phyloP scores from a whole-genome alignment of 129 eudicot genomes.

The Daucus carota region DNA sequence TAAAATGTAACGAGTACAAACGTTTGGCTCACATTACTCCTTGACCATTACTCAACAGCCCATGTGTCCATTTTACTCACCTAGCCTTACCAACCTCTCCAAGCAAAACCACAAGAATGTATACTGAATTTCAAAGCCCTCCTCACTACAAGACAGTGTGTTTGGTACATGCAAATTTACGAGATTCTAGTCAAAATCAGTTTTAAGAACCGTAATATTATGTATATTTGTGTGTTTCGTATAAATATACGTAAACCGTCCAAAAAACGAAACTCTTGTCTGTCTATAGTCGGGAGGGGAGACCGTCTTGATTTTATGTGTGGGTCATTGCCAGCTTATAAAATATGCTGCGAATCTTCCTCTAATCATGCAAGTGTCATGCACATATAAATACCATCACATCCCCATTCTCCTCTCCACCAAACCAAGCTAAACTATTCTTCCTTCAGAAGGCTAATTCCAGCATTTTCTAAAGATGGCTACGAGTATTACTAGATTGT shows the following conservation, averaged over 20 bases:
- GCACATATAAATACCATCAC: neutral
- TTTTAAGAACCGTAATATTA: too few species aligned
- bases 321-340: neutral
- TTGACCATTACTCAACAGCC: neutral
- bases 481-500: slow-evolving; percentile 18
- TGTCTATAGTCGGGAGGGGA: too few species aligned
- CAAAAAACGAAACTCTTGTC: too few species aligned
- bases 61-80: neutral
- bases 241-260: too few species aligned
- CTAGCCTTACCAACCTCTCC: neutral
- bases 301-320: too few species aligned
- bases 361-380: neutral
- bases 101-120: slow-evolving; percentile 2
- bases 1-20: neutral
- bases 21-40: neutral
- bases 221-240: too few species aligned
- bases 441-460: neutral
- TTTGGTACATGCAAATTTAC: too few species aligned
- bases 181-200: too few species aligned
- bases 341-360: slow-evolving; percentile 39
- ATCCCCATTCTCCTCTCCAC: neutral
- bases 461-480: slow-evolving; percentile 22
- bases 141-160: slow-evolving; percentile 19
- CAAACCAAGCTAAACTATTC: neutral
- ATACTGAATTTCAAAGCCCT: slow-evolving; percentile 9